phyloP scores from a whole-genome alignment of 345 rosid genomes.

The Aquilaria yunnanensis region DNA sequence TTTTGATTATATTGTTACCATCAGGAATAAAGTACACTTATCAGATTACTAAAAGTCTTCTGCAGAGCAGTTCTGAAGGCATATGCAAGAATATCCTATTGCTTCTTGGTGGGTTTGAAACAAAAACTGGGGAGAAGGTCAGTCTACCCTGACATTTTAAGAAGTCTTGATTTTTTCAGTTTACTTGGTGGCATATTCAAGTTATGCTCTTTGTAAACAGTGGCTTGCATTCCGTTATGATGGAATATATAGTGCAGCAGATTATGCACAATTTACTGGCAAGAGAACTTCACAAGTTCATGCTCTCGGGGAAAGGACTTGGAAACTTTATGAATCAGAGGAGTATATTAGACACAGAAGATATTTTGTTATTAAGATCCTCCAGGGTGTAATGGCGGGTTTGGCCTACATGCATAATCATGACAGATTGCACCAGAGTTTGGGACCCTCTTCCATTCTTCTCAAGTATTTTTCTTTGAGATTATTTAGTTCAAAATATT shows the following conservation, averaged over 20 bases:
- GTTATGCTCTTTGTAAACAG: constrained; percentile 33
- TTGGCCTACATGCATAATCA: constrained; percentile 79
- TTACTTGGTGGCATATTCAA: constrained; percentile 8
- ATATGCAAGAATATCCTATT: constrained; percentile 53
- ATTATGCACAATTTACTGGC: constrained; percentile 59
- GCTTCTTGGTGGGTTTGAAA: constrained; percentile 92
- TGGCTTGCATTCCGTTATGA: constrained; percentile 90
- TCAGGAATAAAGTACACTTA: constrained; percentile 9
- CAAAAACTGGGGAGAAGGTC: constrained; percentile 88
- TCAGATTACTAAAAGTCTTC: constrained; percentile 13
- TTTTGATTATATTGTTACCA: not conserved
- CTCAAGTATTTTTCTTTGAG: constrained; percentile 54
- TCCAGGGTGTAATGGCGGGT: constrained; percentile 75
- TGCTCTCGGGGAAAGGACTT: constrained; percentile 30
- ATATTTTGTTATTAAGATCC: constrained; percentile 49
- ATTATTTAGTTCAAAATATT: constrained; percentile 1
- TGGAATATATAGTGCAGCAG: constrained; percentile 86
- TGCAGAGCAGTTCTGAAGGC: constrained; percentile 58
- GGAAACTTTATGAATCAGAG: constrained; percentile 62
- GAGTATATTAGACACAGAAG: constrained; percentile 47
- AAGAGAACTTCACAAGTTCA: constrained; percentile 45
- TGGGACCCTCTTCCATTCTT: constrained; percentile 88
- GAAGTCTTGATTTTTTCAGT: constrained; percentile 7
- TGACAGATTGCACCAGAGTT: constrained; percentile 94
- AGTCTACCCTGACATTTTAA: constrained; percentile 17